A percentile compares a stretch with the other conserved stretches of the same genome.
These are phyloP conservation scores for Aureobasidium mangrovei DNA, from an alignment of 2,329 filamentous ascomycete species.

Conservation along the genomic window DNA sequence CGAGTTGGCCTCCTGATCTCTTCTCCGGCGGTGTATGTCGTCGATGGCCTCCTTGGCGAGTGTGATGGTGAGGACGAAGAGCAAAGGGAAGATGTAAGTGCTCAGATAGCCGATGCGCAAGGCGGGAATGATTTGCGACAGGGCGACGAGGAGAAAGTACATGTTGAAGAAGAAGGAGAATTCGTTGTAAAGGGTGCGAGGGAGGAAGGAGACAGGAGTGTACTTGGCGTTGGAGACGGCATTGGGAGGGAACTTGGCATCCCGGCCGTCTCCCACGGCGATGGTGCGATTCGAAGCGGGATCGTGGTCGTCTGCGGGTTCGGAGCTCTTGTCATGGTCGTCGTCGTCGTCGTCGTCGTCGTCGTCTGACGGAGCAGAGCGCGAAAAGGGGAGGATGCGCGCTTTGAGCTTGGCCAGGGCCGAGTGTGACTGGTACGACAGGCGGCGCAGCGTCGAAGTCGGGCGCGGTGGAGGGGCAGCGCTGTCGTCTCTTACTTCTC, in stretches of 20 bases:
- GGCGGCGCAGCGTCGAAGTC: neutral
- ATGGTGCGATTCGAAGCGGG: constrained; percentile 66
- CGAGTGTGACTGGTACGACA: constrained; percentile 6
- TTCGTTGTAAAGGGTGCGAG: constrained; percentile 92
- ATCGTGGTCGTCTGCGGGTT: constrained; percentile 39
- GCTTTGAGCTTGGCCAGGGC: constrained; percentile 15
- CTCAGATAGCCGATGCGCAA: constrained; percentile 88
- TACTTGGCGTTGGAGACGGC: constrained; percentile 96
- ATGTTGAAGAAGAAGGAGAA: constrained; percentile 99
- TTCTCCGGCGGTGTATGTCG: constrained; percentile 74
- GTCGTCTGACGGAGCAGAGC: constrained; percentile 16
- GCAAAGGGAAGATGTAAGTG: constrained; percentile 86
- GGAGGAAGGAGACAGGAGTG: constrained; percentile 87
- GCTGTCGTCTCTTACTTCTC: constrained; percentile 27
- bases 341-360: constrained; percentile 29
- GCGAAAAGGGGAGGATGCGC: constrained; percentile 22
- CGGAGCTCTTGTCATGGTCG: constrained; percentile 31
- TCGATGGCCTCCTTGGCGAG: constrained; percentile 94
- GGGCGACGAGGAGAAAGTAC: constrained; percentile 90
- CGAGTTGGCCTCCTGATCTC: constrained; percentile 90
- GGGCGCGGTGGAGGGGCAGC: neutral
- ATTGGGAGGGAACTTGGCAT: constrained; percentile 76
- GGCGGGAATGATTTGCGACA: constrained; percentile 85
- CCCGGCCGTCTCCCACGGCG: constrained; percentile 64
- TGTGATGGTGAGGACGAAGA: constrained; percentile 85